Conservation (phyloP, 176 grass and related monocot genomes). For the Zizania latifolia region DNA sequence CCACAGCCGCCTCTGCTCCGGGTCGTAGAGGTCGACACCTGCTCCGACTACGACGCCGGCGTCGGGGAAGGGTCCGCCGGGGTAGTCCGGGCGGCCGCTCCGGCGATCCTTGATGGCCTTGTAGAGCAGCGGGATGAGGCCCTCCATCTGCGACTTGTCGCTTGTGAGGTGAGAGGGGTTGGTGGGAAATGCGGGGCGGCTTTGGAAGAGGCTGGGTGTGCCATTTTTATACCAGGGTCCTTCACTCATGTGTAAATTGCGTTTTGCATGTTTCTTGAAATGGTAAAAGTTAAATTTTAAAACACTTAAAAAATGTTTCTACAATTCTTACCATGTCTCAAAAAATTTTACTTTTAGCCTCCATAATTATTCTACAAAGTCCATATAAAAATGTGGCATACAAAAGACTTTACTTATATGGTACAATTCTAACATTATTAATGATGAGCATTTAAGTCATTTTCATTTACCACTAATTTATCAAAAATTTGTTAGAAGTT, state of each 20-base stretch:
- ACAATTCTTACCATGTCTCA: too few species aligned
- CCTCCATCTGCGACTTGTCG: constrained; percentile 30
- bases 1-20: constrained; percentile 40
- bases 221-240: background rate
- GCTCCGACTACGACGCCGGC: background rate
- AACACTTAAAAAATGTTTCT: too few species aligned
- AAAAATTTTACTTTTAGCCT: too few species aligned
- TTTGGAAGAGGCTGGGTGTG: background rate
- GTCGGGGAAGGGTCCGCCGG: background rate
- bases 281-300: background rate
- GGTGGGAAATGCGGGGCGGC: background rate
- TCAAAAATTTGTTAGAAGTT: too few species aligned
- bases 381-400: too few species aligned
- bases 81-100: background rate
- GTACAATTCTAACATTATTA: too few species aligned
- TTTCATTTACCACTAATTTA: too few species aligned
- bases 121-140: constrained; percentile 56
- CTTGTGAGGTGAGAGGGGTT: background rate
- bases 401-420: too few species aligned
- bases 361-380: too few species aligned
- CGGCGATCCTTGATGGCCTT: constrained; percentile 53
- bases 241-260: background rate
- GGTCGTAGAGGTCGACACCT: constrained; percentile 37
- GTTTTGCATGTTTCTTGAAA: background rate
- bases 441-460: too few species aligned